A percentile compares a stretch with the other conserved stretches of the same genome.
Conservation (phyloP, 257 asterid species). For the Anisodus tanguticus region DNA sequence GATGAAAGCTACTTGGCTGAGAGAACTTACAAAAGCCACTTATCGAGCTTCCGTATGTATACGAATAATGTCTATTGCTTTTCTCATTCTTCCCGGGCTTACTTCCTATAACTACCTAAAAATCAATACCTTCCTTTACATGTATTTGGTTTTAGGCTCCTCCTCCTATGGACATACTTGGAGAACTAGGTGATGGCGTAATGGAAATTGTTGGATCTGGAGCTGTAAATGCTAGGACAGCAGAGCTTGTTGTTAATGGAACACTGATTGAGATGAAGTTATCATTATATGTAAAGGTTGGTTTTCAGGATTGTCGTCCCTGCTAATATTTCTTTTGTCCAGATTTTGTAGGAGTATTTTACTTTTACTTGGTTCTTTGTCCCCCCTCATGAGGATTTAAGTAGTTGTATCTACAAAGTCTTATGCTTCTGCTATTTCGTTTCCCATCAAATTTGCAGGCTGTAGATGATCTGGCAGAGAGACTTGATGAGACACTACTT, state of each 20-base stretch:
- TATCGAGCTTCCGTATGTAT: slow-evolving; percentile 95
- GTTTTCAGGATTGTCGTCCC: slow-evolving; percentile 29
- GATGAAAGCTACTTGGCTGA: slow-evolving; percentile 79
- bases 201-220: slow-evolving; percentile 54
- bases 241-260: slow-evolving; percentile 92
- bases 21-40: slow-evolving; percentile 83
- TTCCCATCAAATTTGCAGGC: slow-evolving; percentile 53
- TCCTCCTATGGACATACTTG: slow-evolving; percentile 78
- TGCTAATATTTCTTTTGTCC: slow-evolving; percentile 30
- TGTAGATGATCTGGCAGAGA: slow-evolving; percentile 59
- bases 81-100: slow-evolving; percentile 30
- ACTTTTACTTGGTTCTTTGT: slow-evolving; percentile 30
- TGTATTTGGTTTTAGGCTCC: slow-evolving; percentile 69
- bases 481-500: slow-evolving; percentile 64
- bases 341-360: slow-evolving; percentile 31
- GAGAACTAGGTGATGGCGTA: slow-evolving; percentile 59
- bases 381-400: slow-evolving; percentile 15
- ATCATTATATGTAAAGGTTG: slow-evolving; percentile 89
- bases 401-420: neutral
- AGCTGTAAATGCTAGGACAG: slow-evolving; percentile 51
- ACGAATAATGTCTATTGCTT: slow-evolving; percentile 1
- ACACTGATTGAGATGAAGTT: slow-evolving; percentile 75
- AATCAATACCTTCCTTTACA: slow-evolving; percentile 30
- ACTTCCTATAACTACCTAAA: slow-evolving; percentile 27
- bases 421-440: slow-evolving; percentile 10